A percentile compares a stretch with the other conserved stretches of the same genome.
phyloP scores from a whole-genome alignment of 305 asterid species.

The Nicotiana rustica region DNA sequence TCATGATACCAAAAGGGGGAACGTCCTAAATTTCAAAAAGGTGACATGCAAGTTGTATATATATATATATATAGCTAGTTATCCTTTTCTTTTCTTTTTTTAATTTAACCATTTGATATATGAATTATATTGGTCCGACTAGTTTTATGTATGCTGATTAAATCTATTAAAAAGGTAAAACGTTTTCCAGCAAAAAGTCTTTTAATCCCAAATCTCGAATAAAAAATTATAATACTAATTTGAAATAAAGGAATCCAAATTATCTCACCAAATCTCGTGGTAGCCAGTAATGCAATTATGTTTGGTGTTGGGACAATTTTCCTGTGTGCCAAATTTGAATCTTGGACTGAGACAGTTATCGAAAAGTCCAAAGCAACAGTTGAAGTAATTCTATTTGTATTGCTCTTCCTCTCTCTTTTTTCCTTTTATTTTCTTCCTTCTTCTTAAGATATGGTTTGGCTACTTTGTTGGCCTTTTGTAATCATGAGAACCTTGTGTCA shows the following conservation, averaged over 20 bases:
- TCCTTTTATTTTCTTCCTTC: neutral
- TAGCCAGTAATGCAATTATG: no score
- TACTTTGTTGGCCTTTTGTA: constrained; percentile 43
- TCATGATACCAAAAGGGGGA: constrained; percentile 9
- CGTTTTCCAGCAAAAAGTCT: neutral
- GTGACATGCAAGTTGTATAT: constrained; percentile 13
- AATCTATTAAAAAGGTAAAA: neutral
- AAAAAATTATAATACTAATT: neutral
- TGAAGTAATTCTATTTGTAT: constrained; percentile 4
- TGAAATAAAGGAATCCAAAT: neutral
- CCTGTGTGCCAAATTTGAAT: constrained; percentile 35
- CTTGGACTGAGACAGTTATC: constrained; percentile 30
- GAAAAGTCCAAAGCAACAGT: neutral
- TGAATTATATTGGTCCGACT: no score
- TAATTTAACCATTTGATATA: no score
- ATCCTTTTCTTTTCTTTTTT: no score
- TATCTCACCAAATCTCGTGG: no score
- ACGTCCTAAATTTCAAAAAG: constrained; percentile 32
- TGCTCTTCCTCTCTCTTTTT: neutral
- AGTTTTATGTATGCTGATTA: neutral
- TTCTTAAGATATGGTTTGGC: constrained; percentile 31
- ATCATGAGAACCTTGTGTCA: constrained; percentile 46
- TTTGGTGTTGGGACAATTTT: neutral
- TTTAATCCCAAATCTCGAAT: neutral
- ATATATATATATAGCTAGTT: neutral